phyloP scores from a whole-genome alignment of 345 rosid species.

The Murraya paniculata region DNA sequence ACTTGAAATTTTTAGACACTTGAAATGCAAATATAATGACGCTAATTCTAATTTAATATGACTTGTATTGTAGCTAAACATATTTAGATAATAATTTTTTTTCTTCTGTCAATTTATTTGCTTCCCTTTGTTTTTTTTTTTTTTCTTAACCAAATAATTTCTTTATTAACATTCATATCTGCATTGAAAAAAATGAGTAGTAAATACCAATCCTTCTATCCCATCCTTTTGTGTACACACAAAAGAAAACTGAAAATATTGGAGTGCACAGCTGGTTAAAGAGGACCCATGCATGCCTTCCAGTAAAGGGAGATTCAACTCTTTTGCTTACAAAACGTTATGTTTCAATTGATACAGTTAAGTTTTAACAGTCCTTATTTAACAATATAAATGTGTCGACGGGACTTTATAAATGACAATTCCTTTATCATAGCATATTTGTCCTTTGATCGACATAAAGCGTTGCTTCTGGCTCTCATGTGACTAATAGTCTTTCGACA shows the following conservation, averaged over 20 bases:
- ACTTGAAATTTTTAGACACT: neutral
- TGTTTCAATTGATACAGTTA: neutral
- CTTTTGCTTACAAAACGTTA: neutral
- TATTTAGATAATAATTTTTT: neutral
- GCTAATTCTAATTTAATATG: too few species aligned
- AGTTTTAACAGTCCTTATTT: neutral
- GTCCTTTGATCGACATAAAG: neutral
- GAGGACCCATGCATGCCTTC: neutral
- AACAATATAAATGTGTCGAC: neutral
- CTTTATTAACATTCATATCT: neutral
- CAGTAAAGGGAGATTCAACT: slow-evolving; percentile 6
- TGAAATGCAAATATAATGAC: neutral
- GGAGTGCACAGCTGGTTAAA: slow-evolving; percentile 8
- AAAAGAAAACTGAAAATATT: neutral
- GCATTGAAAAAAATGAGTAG: too few species aligned
- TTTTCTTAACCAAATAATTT: neutral
- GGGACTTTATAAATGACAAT: neutral
- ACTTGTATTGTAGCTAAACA: neutral
- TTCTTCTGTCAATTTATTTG: neutral
- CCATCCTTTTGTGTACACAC: neutral
- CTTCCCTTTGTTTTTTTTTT: neutral
- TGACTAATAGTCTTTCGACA: slow-evolving; percentile 9
- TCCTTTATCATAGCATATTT: neutral
- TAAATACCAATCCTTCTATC: neutral
- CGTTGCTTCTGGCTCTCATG: slow-evolving; percentile 22